Base-by-base conservation (phyloP, 2,329 filamentous ascomycete species). In the Pleomassaria siparia region DNA sequence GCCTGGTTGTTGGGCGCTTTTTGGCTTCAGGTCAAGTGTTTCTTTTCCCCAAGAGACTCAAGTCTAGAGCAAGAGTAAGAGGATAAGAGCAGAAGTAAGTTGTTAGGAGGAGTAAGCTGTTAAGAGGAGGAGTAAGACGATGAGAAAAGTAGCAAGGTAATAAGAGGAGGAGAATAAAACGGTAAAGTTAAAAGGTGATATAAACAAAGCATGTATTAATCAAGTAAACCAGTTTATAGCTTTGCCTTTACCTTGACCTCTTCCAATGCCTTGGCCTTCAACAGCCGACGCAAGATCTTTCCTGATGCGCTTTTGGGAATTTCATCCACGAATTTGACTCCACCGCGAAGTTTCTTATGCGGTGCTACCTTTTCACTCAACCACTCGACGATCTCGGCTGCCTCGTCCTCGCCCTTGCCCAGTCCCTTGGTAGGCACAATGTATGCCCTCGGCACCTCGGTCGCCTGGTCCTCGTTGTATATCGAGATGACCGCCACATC, bases 241-340 rank as follows among this genome's bases (percentile, higher is more conserved):
- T 75, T 76, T 26, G 74, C 72, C 63, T 73, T 76, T 2, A 49
- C 58, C 33, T 60, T 61, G 24, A 69, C 64, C 42, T 76, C 74
- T 44, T 73, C 70, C 43, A 67, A 55, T 13, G 71, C 72, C 59
- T 69, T 69, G 4, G 60, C 62, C 66, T 76, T 77, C 53, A 78
- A 54, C 37, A 76, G 55, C 30, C 75, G 58, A 49, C 75, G 62
- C 50, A 78, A 45, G 30, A 78, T 78, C 69, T 78, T 78, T 2
- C 75, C 75, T 43, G 67, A 72, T 1, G 72, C 64, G 25, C 70
- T 74, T 67, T 78, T 78, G 0, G 75, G 75, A 8, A 78, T 75
- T 57, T 75, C 74, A 25, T 76, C 74, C 2, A 75, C 66, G 39
- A 76, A 77, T 20, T 64, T 63, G 7, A 77, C 67, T 13, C 75